Evolutionary conservation across 345 rosid species (phyloP), one percentile per base, ranked within the genome.

Genomic region (Syzygium aromaticum): DNA sequence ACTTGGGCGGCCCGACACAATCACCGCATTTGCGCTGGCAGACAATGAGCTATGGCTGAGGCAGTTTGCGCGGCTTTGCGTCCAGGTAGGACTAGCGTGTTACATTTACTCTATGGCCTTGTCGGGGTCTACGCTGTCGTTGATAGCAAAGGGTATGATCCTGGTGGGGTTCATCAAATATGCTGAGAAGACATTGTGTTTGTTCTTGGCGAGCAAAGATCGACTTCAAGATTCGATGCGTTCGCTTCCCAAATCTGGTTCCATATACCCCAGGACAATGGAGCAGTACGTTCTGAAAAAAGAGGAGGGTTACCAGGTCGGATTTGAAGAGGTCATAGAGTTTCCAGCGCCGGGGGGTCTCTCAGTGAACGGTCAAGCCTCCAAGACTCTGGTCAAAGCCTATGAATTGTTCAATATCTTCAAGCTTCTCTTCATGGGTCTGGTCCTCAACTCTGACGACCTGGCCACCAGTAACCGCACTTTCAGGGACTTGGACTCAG

Each of bases 351-450:
- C 40, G 22, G 59, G 17, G 38, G 63, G 51, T 30, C 77, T 84
- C 59, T 12, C 12, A 23, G 61, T 9, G 61, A 56, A 5, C 4
- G 8, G 15, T 25, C 38, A 21, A 21, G 43, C 28, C 51, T 12
- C 13, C 54, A 27, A 43, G 38, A 33, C 38, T 33, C 38, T 33
- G 38, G 38, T 33, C 38, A 33, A 33, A 33, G 38, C 38, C 38
- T 33, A 64, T 84, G 46, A 84, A 38, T 90, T 91, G 77, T 91
- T 77, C 61, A 64, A 86, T 43, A 89, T 86, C 85, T 93, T 89
- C 92, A 90, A 89, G 85, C 90, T 87, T 85, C 90, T 94, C 7
- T 90, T 94, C n/a, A 85, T 87, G 12, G 93, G 89, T 84, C 90
- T 92, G 15, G 89, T 88, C 67, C 89, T 92, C 54, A 86, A 86